Evolutionary conservation across 305 asterid genomes (phyloP).

Genomic region (Fraxinus xanthoxyloides): DNA sequence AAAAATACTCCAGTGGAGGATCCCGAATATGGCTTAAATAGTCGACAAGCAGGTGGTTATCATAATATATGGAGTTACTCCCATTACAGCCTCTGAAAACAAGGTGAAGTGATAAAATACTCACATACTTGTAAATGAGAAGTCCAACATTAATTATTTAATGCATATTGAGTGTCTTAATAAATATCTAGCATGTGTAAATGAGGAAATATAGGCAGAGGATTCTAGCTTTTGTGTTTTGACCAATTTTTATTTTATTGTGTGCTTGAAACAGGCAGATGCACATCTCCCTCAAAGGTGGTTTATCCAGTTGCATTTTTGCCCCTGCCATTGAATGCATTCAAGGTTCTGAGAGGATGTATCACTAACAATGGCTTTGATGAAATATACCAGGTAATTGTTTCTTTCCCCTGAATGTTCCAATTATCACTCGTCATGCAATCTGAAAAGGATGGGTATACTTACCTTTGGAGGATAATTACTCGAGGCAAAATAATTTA

Average conservation of each 20-base stretch:
- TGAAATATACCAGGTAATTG: slow-evolving; percentile 17
- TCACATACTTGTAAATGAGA: slow-evolving; percentile 2
- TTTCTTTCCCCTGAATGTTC: neutral
- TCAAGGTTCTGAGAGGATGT: neutral
- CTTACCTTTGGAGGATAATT: slow-evolving; percentile 87
- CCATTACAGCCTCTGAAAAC: slow-evolving; percentile 2
- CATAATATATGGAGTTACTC: neutral
- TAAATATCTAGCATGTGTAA: neutral
- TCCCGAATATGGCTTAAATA: neutral
- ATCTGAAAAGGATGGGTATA: slow-evolving; percentile 19
- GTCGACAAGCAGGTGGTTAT: neutral
- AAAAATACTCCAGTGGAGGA: slow-evolving; percentile 2
- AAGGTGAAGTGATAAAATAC: neutral
- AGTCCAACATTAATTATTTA: slow-evolving; percentile 14
- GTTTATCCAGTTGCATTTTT: slow-evolving; percentile 6
- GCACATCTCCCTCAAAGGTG: neutral
- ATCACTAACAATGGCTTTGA: slow-evolving; percentile 11
- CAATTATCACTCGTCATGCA: neutral
- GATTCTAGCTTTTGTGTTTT: neutral
- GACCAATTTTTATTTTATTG: neutral
- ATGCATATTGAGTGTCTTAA: neutral
- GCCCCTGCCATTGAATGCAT: neutral
- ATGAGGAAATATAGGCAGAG: neutral
- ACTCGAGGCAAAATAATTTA: slow-evolving; percentile 75
- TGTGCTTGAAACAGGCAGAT: slow-evolving; percentile 12